Percentiles rank a stretch among this genome's conserved stretches.
Evolutionary conservation across 192 early-diverging fungal genomes (phyloP).

Genomic region (Backusella sp.): DNA sequence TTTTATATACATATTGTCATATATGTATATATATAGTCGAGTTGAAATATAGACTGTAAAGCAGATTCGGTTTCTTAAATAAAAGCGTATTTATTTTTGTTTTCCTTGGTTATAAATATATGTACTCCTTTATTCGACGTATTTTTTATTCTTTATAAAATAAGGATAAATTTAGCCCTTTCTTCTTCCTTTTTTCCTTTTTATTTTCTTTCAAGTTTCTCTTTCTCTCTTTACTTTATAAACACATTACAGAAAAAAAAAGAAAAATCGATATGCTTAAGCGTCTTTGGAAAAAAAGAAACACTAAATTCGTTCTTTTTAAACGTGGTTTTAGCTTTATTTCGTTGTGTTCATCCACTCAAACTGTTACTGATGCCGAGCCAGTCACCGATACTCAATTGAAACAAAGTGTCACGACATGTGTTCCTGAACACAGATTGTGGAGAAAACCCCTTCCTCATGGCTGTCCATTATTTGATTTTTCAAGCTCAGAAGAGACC

Average conservation of each 20-base stretch:
- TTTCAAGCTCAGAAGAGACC: conserved; percentile 13
- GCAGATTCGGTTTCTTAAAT: background rate
- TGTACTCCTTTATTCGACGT: background rate
- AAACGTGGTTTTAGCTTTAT: background rate
- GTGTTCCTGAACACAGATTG: background rate
- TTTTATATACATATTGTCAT: too few species aligned
- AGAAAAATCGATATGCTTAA: background rate
- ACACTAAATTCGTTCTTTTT: background rate
- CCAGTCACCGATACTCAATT: background rate
- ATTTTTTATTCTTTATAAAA: background rate
- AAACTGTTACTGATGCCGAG: background rate
- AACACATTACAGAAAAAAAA: background rate
- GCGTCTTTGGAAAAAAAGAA: background rate
- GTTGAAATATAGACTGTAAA: background rate
- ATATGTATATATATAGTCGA: background rate
- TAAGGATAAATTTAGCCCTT: background rate
- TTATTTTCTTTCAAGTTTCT: background rate
- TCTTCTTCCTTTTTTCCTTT: background rate
- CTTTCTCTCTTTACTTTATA: background rate
- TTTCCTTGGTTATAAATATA: conserved; percentile 2
- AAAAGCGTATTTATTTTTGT: background rate
- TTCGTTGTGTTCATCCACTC: background rate
- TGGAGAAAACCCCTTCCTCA: conserved; percentile 17
- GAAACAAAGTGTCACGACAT: background rate
- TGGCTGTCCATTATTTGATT: conserved; percentile 11